Conservation (phyloP, 192 early-diverging fungal genomes). For the Pilobolus umbonatus region DNA sequence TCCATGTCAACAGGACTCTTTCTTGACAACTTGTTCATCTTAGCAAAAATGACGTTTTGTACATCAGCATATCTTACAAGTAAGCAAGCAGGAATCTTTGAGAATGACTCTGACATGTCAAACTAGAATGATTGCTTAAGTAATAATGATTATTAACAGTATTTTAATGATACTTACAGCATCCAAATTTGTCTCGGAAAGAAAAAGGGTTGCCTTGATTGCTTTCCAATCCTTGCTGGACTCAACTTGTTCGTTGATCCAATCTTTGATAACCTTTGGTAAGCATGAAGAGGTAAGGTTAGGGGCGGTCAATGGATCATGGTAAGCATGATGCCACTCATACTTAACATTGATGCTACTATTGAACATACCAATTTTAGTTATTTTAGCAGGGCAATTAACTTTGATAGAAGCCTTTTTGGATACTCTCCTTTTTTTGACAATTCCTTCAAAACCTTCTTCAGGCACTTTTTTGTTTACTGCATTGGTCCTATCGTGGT, state of each 20-base stretch:
- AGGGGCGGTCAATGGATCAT: not conserved
- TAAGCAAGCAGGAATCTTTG: too few species aligned
- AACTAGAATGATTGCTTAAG: too few species aligned
- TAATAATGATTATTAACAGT: too few species aligned
- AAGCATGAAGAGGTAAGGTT: not conserved
- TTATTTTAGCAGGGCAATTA: not conserved
- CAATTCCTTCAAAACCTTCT: not conserved
- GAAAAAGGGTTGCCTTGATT: too few species aligned
- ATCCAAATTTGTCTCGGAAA: too few species aligned
- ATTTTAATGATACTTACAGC: too few species aligned
- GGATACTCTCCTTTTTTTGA: not conserved
- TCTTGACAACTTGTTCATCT: not conserved
- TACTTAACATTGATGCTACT: not conserved
- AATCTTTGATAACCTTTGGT: not conserved
- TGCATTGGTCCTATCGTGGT: not conserved
- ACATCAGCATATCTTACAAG: not conserved
- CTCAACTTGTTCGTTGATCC: not conserved
- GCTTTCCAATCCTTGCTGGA: slow-evolving; percentile 1
- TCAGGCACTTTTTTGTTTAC: not conserved
- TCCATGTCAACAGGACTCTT: not conserved
- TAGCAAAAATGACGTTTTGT: not conserved
- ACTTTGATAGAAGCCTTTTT: not conserved
- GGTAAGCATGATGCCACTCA: not conserved
- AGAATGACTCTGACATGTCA: too few species aligned
- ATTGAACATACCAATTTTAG: not conserved